Base-by-base conservation (phyloP, 1,139 yeast species). In the Nakaseomyces kungkrabaensis region DNA sequence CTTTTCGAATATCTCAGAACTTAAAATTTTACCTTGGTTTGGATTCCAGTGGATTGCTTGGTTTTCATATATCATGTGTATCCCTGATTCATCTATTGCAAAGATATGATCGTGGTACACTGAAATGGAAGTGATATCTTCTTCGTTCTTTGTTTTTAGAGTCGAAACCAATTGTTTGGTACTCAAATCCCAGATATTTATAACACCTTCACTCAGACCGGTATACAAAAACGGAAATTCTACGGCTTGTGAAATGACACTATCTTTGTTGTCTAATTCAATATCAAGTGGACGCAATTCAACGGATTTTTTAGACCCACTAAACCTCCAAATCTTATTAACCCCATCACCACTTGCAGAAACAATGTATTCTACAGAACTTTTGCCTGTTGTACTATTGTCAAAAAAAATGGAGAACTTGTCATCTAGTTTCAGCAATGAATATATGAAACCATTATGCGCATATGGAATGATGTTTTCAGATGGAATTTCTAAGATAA, bases 271-370 rank as follows among this genome's bases (percentile, higher is more conserved):
- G 47, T 81, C 82, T 46, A 88, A 67, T 8, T 77, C 68, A 37
- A 59, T 47, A 46, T 55, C 52, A 33, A 51, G 52, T 41, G 56
- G 50, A 25, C 50, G 56, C 34, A 57, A 50, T 22, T 36, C 53
- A 6, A 59, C 57, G 27, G 44, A 50, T 10, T 51, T 50, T 31
- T 52, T 49, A 1, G 29, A 34, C n/a, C 47, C 47, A 33, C 43
- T 55, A 24, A 77, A 57, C 1, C 71, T 69, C 98, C 98, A 92
- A 11, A 89, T 67, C 58, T 85, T 86, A 26, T 85, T 78, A 2
- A 77, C 61, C 0, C 97, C 97, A 67, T 92, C 97, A 47, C 97
- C 97, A 47, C 96, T 96, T 33, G 95, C 94, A 4, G 84, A 74
- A 4, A 81, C 68, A 5, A 83, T 62, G 8, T 70, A 63, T 43